Conservation (phyloP, 1,284 basidiomycete genomes). For the Leccinum angustisporum region DNA sequence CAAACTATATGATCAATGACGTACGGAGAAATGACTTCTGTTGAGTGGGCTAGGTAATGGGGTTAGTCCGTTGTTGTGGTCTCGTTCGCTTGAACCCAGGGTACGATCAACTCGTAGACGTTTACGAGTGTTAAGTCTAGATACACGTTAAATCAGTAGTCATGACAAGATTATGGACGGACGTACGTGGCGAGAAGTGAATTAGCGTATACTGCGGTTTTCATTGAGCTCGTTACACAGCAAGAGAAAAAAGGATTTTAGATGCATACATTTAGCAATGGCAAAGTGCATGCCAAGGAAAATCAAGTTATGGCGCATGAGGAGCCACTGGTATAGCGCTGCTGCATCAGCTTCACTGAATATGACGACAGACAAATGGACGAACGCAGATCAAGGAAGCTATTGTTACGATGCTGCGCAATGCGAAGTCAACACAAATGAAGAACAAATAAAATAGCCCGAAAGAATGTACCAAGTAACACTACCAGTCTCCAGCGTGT, state of each 20-base stretch:
- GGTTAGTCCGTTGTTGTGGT: slow-evolving; percentile 14
- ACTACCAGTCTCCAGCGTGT: slow-evolving; percentile 53
- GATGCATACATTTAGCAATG: slow-evolving; percentile 45
- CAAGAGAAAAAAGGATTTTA: neutral
- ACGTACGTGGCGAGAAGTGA: slow-evolving; percentile 35
- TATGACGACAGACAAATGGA: neutral
- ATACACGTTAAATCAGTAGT: neutral
- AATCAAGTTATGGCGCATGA: slow-evolving; percentile 44
- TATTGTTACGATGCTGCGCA: slow-evolving; percentile 28
- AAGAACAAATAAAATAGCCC: slow-evolving; percentile 9
- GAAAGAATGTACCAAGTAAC: slow-evolving; percentile 41
- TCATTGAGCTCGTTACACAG: neutral
- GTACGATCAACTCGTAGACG: slow-evolving; percentile 27
- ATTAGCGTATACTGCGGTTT: slow-evolving; percentile 30
- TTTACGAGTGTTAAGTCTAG: slow-evolving; percentile 34
- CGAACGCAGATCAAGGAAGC: slow-evolving; percentile 48
- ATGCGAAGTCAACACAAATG: slow-evolving; percentile 24
- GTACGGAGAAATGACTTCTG: slow-evolving; percentile 28
- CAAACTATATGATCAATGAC: neutral
- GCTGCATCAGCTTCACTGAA: neutral
- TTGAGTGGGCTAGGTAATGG: slow-evolving; percentile 21
- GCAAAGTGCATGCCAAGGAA: slow-evolving; percentile 53
- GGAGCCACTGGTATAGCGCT: slow-evolving; percentile 42
- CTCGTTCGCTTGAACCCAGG: slow-evolving; percentile 30
- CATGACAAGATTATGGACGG: neutral